A percentile compares a stretch with the other conserved stretches of the same genome.
Evolutionary conservation across 345 rosid species (phyloP).

Genomic region (Aquilaria malaccensis): DNA sequence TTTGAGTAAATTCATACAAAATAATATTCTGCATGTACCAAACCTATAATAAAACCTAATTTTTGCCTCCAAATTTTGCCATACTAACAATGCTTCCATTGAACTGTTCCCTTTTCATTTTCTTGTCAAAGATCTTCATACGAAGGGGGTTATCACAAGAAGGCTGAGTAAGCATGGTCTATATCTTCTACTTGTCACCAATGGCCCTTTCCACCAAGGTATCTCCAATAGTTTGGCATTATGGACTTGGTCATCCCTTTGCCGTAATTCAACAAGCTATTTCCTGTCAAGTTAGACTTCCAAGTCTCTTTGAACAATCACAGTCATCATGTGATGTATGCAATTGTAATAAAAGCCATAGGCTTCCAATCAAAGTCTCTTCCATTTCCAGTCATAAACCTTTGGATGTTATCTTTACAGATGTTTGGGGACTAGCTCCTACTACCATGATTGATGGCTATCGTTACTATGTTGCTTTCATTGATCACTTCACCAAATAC

Average conservation of each 20-base stretch:
- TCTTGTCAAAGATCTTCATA: constrained; percentile 9
- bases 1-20: neutral
- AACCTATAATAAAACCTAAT: neutral
- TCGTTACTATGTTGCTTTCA: neutral
- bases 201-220: too few relatives aligned
- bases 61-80: constrained; percentile 5
- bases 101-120: constrained; percentile 8
- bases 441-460: neutral
- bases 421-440: neutral
- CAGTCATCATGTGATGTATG: neutral
- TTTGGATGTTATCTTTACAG: neutral
- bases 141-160: neutral
- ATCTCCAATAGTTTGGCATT: neutral
- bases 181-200: neutral
- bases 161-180: neutral
- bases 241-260: neutral
- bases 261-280: neutral
- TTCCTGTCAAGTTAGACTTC: neutral
- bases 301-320: neutral
- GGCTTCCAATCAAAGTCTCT: neutral
- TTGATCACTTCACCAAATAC: neutral
- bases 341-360: neutral
- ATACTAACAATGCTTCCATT: neutral
- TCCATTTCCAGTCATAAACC: neutral
- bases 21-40: constrained; percentile 1